phyloP scores from a whole-genome alignment of 257 asterid species.

The Nicotiana attenuata region DNA sequence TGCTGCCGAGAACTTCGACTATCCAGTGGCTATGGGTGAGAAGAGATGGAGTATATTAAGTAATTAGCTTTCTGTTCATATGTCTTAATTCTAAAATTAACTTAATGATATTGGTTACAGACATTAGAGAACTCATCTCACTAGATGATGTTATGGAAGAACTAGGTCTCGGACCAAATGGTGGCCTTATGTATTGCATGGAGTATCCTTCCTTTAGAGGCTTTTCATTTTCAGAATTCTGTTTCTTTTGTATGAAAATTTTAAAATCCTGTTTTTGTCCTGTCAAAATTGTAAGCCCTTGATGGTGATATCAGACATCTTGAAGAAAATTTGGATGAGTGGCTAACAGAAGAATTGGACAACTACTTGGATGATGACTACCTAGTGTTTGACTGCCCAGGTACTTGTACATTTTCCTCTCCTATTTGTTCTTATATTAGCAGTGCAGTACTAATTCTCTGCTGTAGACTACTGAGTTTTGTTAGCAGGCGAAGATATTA shows the following conservation, averaged over 20 bases:
- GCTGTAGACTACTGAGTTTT: too few species aligned
- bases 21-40: constrained; percentile 96
- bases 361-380: constrained; percentile 91
- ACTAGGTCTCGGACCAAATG: constrained; percentile 89
- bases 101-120: constrained; percentile 32
- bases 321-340: constrained; percentile 87
- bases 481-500: neutral
- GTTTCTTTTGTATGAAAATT: neutral
- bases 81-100: neutral
- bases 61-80: constrained; percentile 9
- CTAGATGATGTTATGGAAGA: constrained; percentile 98
- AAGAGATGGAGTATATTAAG: neutral
- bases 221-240: neutral
- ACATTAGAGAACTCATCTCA: constrained; percentile 76
- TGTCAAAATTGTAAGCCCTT: constrained; percentile 41
- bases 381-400: constrained; percentile 93
- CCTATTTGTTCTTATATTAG: neutral
- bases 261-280: constrained; percentile 6
- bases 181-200: constrained; percentile 97
- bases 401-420: constrained; percentile 25
- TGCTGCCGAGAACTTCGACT: constrained; percentile 92
- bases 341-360: constrained; percentile 93
- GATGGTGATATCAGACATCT: constrained; percentile 58
- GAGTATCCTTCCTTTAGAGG: constrained; percentile 70
- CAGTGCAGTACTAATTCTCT: neutral